A percentile compares a stretch with the other conserved stretches of the same genome.
phyloP scores from a whole-genome alignment of 805 yeast species.

The Saccharomycopsis microspora region DNA sequence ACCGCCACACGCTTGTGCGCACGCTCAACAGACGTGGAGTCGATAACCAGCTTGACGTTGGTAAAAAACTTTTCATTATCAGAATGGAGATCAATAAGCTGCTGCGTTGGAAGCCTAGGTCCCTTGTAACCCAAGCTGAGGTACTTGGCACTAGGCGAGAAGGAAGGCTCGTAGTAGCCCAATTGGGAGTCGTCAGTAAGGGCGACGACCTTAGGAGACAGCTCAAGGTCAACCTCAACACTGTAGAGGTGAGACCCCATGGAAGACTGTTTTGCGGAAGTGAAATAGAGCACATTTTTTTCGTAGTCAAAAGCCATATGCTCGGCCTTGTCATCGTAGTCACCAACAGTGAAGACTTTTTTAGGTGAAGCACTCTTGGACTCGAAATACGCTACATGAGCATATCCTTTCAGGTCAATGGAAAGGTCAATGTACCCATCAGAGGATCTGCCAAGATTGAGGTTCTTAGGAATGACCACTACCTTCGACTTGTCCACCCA shows the following conservation, averaged over 20 bases:
- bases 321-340: conserved; percentile 41
- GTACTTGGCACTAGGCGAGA: conserved; percentile 49
- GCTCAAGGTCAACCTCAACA: conserved; percentile 27
- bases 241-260: conserved; percentile 51
- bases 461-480: conserved; percentile 27
- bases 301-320: conserved; percentile 34
- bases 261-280: conserved; percentile 43
- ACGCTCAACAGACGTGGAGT: conserved; percentile 16
- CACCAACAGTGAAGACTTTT: conserved; percentile 30
- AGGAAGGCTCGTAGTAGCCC: conserved; percentile 37
- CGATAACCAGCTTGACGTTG: conserved; percentile 1
- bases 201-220: conserved; percentile 6
- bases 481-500: conserved; percentile 49
- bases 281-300: conserved; percentile 39
- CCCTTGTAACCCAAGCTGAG: conserved; percentile 49
- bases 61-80: conserved; percentile 20
- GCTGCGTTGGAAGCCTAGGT: conserved; percentile 72
- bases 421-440: conserved; percentile 58
- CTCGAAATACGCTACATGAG: conserved; percentile 53
- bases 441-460: conserved; percentile 19
- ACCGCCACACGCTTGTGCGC: conserved; percentile 26
- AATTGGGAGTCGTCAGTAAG: conserved; percentile 25
- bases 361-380: conserved; percentile 31
- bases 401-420: conserved; percentile 38
- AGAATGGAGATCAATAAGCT: conserved; percentile 45